Evolutionary conservation across 257 asterid species (phyloP).

Genomic region (Solanum tacnaense): DNA sequence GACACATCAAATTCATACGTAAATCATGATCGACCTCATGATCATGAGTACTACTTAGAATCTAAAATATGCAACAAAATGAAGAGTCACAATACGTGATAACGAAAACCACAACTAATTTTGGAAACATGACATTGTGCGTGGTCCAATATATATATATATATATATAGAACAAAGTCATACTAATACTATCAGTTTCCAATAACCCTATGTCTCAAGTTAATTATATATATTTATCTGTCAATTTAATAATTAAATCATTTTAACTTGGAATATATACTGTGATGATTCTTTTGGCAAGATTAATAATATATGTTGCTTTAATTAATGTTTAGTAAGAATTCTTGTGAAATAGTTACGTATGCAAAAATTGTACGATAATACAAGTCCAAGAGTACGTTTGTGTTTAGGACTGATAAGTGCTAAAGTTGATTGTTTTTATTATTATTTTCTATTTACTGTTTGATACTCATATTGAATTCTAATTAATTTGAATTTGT

Average conservation of each 20-base stretch:
- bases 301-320: too few species aligned
- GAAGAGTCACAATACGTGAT: neutral
- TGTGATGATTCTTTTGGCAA: neutral
- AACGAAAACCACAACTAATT: neutral
- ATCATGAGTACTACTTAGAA: neutral
- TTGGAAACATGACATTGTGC: neutral
- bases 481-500: too few species aligned
- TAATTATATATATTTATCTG: too few species aligned
- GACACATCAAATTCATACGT: neutral
- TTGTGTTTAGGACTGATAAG: too few species aligned
- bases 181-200: neutral
- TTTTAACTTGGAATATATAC: neutral
- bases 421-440: too few species aligned
- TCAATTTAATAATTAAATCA: too few species aligned
- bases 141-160: neutral
- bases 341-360: too few species aligned
- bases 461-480: too few species aligned
- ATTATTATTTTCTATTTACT: too few species aligned
- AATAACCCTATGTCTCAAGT: neutral
- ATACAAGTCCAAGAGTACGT: too few species aligned
- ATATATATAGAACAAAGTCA: neutral
- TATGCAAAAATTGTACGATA: too few species aligned
- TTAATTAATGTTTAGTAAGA: too few species aligned
- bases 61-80: neutral
- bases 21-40: neutral